These are phyloP conservation scores for Halteria grandinella DNA, from an alignment of 73 alveolate species.

Conservation along the genomic window DNA sequence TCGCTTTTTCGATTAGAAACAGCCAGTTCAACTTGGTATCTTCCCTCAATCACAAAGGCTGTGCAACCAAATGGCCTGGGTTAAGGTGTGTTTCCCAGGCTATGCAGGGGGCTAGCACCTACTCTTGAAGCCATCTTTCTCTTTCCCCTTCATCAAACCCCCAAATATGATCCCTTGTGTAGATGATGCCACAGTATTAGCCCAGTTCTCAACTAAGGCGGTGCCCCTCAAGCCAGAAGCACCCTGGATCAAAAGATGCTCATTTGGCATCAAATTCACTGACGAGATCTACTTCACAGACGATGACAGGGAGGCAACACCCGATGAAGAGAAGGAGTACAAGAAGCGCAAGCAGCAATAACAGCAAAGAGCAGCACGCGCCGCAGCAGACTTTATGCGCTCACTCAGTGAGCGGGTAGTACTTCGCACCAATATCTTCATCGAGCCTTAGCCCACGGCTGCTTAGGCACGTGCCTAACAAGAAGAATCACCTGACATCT, in stretches of 20 bases:
- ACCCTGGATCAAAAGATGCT: conserved; percentile 71
- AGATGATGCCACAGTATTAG: conserved; percentile 67
- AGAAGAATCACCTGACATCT: no score
- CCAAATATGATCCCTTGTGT: conserved; percentile 77
- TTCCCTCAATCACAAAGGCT: conserved; percentile 69
- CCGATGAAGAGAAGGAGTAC: conserved; percentile 52
- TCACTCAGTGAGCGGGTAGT: conserved; percentile 34
- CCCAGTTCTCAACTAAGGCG: conserved; percentile 56
- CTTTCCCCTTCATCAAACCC: conserved; percentile 76
- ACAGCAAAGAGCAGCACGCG: conserved; percentile 29
- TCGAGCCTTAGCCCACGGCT: no score
- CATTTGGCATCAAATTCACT: conserved; percentile 70
- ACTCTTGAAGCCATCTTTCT: conserved; percentile 66
- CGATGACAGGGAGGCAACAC: conserved; percentile 66
- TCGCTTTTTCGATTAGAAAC: conserved; percentile 48
- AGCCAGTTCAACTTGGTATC: conserved; percentile 40
- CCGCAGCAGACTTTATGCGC: conserved; percentile 46
- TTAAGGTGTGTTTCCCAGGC: conserved; percentile 57
- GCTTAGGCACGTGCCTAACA: no score
- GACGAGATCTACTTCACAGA: conserved; percentile 72
- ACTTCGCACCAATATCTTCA: conserved; percentile 30
- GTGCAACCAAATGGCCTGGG: conserved; percentile 51
- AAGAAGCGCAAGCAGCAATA: conserved; percentile 35
- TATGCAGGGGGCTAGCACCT: conserved; percentile 34
- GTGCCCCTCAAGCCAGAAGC: conserved; percentile 69